Percentiles rank a stretch among this genome's conserved stretches.
These are phyloP conservation scores for Talaromyces sp. DNA, from an alignment of 2,329 filamentous ascomycete species.

Conservation along the genomic window DNA sequence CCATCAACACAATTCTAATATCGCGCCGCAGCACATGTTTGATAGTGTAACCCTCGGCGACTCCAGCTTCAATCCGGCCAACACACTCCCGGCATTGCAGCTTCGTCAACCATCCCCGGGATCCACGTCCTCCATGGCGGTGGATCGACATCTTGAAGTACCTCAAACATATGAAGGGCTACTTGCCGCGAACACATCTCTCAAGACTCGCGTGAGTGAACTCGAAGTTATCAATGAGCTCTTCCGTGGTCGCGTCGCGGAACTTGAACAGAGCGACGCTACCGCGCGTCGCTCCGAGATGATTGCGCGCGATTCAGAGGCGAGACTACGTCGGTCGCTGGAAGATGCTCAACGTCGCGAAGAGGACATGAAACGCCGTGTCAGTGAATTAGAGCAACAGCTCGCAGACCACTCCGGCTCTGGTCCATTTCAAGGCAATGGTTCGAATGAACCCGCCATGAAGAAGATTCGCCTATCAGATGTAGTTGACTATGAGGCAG, in stretches of 20 bases:
- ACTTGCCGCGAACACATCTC: slow-evolving; percentile 72
- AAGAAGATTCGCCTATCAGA: slow-evolving; percentile 60
- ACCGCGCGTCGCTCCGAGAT: slow-evolving; percentile 62
- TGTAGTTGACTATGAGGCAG: slow-evolving; percentile 47
- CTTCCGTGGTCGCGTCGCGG: slow-evolving; percentile 69
- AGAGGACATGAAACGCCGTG: slow-evolving; percentile 74
- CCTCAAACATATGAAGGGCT: slow-evolving; percentile 79
- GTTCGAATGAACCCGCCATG: slow-evolving; percentile 48
- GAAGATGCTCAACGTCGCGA: slow-evolving; percentile 77
- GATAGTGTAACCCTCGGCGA: slow-evolving; percentile 67
- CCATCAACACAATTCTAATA: slow-evolving; percentile 64
- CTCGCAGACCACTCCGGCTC: slow-evolving; percentile 37
- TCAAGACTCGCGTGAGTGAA: slow-evolving; percentile 95
- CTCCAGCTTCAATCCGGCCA: slow-evolving; percentile 62
- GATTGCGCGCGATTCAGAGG: slow-evolving; percentile 55
- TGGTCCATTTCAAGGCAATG: slow-evolving; percentile 25
- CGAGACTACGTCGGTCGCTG: slow-evolving; percentile 60
- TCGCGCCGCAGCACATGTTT: slow-evolving; percentile 75
- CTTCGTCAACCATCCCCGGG: slow-evolving; percentile 60
- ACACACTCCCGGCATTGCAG: slow-evolving; percentile 52
- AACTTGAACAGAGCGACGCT: slow-evolving; percentile 74
- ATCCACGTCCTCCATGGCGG: slow-evolving; percentile 53
- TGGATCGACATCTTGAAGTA: slow-evolving; percentile 64
- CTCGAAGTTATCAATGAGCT: slow-evolving; percentile 91
- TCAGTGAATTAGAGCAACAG: slow-evolving; percentile 72